phyloP scores from a whole-genome alignment of 192 early-diverging fungal genomes.

The Backusella psychrophila region DNA sequence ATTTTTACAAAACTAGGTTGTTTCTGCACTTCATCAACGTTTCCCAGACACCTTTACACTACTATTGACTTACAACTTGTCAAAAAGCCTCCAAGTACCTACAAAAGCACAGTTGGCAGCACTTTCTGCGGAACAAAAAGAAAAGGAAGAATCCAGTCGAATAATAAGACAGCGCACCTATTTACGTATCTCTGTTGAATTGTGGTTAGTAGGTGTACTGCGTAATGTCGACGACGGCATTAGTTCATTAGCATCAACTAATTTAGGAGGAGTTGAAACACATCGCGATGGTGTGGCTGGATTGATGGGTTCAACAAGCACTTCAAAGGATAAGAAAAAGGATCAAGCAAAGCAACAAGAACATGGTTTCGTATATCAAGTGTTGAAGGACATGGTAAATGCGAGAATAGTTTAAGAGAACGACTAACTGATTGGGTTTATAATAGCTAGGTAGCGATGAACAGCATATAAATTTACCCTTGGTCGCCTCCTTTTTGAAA shows the following conservation, averaged over 20 bases:
- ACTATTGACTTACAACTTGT: constrained; percentile 60
- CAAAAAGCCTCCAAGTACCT: constrained; percentile 66
- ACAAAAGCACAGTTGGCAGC: constrained; percentile 54
- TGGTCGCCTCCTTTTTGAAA: constrained; percentile 52
- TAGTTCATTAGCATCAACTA: constrained; percentile 40
- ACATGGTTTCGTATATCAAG: constrained; percentile 49
- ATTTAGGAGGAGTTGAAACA: constrained; percentile 37
- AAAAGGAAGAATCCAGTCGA: constrained; percentile 80
- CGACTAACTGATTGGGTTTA: background rate
- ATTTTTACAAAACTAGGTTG: constrained; percentile 37
- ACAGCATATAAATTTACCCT: constrained; percentile 53
- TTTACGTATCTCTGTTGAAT: constrained; percentile 74
- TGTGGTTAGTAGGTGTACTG: constrained; percentile 80
- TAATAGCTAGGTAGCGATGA: constrained; percentile 37
- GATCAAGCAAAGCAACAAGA: constrained; percentile 19
- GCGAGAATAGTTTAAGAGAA: background rate
- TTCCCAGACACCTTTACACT: constrained; percentile 80
- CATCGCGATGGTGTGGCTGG: constrained; percentile 50
- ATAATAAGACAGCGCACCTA: constrained; percentile 62
- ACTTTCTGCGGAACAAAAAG: constrained; percentile 73
- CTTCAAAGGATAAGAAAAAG: constrained; percentile 17
- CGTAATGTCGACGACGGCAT: constrained; percentile 64
- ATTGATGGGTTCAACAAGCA: constrained; percentile 30
- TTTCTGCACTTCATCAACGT: constrained; percentile 85
- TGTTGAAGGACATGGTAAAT: constrained; percentile 52